These are phyloP conservation scores for Wickerhamomyces sp. DNA, from an alignment of 1,139 yeast genomes.

Conservation along the genomic window DNA sequence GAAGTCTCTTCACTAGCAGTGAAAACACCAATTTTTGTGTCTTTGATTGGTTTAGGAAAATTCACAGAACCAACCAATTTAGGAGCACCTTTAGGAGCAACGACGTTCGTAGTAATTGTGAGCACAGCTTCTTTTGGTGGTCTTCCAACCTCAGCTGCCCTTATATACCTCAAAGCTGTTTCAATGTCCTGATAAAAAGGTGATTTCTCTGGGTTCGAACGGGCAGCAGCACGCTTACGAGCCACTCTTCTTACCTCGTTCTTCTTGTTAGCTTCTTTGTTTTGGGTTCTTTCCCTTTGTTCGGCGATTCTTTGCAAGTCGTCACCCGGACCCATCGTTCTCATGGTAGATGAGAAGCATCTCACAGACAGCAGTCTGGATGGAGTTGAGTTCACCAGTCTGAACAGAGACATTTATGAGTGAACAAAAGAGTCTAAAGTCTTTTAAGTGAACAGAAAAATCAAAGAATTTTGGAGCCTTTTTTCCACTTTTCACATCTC, in stretches of 20 bases:
- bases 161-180: slow-evolving; percentile 66
- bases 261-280: slow-evolving; percentile 20
- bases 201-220: slow-evolving; percentile 20
- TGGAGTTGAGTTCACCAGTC: not conserved
- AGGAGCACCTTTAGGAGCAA: slow-evolving; percentile 75
- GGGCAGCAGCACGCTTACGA: slow-evolving; percentile 21
- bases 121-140: slow-evolving; percentile 65
- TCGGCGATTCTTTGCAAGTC: slow-evolving; percentile 23
- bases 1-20: slow-evolving; percentile 51
- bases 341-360: slow-evolving; percentile 8
- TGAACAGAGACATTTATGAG: not conserved
- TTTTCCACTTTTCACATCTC: no score
- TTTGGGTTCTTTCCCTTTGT: slow-evolving; percentile 22
- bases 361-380: slow-evolving; percentile 3
- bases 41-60: slow-evolving; percentile 71
- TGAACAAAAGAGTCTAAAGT: not conserved
- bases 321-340: slow-evolving; percentile 18
- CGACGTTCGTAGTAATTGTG: slow-evolving; percentile 58
- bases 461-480: no score
- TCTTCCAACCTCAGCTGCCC: slow-evolving; percentile 90
- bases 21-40: slow-evolving; percentile 62
- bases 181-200: slow-evolving; percentile 59
- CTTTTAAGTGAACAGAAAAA: no score
- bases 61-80: slow-evolving; percentile 70
- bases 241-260: slow-evolving; percentile 22